Evolutionary conservation across 208 protist species (phyloP).

Genomic region (Wallacemonas sp.): DNA sequence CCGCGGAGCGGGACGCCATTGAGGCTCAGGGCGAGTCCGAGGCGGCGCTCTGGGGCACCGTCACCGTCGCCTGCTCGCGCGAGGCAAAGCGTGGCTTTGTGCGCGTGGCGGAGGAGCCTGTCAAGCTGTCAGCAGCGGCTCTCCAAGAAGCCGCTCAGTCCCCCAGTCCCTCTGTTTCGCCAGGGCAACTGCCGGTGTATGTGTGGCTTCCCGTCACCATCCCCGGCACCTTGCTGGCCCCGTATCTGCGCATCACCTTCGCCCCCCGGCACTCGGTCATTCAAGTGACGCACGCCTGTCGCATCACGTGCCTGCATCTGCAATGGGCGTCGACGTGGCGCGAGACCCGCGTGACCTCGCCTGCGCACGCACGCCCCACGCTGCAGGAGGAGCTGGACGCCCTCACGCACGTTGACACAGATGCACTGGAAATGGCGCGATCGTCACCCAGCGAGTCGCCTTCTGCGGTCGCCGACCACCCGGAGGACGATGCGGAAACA

Average conservation of each 20-base stretch:
- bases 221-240: not conserved
- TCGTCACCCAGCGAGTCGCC: too few species aligned
- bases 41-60: slow-evolving; percentile 2
- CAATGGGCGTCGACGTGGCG: slow-evolving; percentile 11
- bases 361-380: not conserved
- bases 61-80: not conserved
- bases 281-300: slow-evolving; percentile 5
- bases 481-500: too few species aligned
- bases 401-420: not conserved
- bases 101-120: not conserved
- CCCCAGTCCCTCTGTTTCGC: not conserved
- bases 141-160: not conserved
- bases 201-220: slow-evolving; percentile 1
- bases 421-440: too few species aligned
- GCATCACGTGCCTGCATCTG: not conserved
- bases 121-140: not conserved
- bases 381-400: slow-evolving; percentile 2
- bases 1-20: not conserved
- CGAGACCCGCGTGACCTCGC: not conserved
- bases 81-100: slow-evolving; percentile 9
- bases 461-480: too few species aligned
- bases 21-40: not conserved
- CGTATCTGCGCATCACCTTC: not conserved
- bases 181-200: not conserved
- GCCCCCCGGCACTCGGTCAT: not conserved